phyloP scores from a whole-genome alignment of 495 filamentous ascomycete genomes.

The Tuber melanosporum region DNA sequence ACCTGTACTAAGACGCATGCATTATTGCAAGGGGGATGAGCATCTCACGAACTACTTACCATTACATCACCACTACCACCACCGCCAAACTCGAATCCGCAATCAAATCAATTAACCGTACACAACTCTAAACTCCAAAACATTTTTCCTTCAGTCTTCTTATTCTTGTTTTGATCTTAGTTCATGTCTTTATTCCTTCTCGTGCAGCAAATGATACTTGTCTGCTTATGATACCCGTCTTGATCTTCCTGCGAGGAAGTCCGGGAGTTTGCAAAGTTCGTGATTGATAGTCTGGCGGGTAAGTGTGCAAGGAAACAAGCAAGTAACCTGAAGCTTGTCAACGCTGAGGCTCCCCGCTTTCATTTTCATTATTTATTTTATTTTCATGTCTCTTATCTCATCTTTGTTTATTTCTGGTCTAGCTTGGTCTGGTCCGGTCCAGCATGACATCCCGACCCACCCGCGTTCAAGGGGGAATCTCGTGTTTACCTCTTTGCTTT shows the following conservation, averaged over 20 bases:
- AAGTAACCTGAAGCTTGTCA: not conserved
- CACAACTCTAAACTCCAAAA: not conserved
- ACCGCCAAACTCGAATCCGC: not conserved
- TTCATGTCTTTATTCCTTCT: constrained; percentile 33
- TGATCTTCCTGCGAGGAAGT: not conserved
- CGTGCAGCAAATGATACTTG: constrained; percentile 6
- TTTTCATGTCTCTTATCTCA: not conserved
- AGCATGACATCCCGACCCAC: not conserved
- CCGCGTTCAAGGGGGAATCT: not conserved
- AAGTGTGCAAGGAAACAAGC: not conserved
- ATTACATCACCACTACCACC: not conserved
- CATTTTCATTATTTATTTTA: not conserved
- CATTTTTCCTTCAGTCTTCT: constrained; percentile 34
- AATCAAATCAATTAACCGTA: not conserved
- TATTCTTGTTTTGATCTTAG: constrained; percentile 41
- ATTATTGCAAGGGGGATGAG: not conserved
- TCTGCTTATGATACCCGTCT: not conserved
- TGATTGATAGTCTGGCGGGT: not conserved
- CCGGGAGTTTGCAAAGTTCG: not conserved
- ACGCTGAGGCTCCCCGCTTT: not conserved
- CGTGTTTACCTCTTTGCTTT: not conserved
- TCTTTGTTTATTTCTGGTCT: not conserved
- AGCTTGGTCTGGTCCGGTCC: not conserved
- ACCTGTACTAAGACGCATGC: not conserved
- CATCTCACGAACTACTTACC: not conserved